These are phyloP conservation scores for Sclerotinia minor DNA, from an alignment of 2,329 filamentous ascomycete species.

Conservation along the genomic window DNA sequence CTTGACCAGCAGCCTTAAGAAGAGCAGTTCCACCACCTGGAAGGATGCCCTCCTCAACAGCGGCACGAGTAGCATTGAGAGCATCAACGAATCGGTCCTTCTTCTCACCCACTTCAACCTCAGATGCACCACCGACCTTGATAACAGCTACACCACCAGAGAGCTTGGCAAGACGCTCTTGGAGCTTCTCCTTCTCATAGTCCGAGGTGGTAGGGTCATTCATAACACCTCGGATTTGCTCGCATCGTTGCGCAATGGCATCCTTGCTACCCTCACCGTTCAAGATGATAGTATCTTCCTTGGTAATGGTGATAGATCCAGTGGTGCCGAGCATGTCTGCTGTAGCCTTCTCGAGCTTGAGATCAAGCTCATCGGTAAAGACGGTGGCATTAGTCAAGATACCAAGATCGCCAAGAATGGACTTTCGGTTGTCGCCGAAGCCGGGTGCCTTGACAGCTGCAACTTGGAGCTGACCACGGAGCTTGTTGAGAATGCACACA, in stretches of 20 bases:
- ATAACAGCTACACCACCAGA: slow-evolving; percentile 99
- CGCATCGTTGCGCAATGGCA: slow-evolving; percentile 87
- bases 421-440: slow-evolving; percentile 99
- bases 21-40: slow-evolving; percentile 97
- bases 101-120: slow-evolving; percentile 99
- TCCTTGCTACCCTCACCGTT: slow-evolving; percentile 98
- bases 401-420: slow-evolving; percentile 93
- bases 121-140: slow-evolving; percentile 95
- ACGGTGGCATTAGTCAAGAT: slow-evolving; percentile 96
- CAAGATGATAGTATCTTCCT: slow-evolving; percentile 98
- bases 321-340: slow-evolving; percentile 95
- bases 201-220: slow-evolving; percentile 90
- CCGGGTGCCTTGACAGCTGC: slow-evolving; percentile 98
- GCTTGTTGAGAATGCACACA: slow-evolving; percentile 99
- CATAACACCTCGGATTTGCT: slow-evolving; percentile 98
- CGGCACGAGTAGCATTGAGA: slow-evolving; percentile 94
- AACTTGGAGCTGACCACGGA: slow-evolving; percentile 98
- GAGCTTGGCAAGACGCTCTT: slow-evolving; percentile 98
- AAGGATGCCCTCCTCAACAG: slow-evolving; percentile 98
- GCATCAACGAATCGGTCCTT: slow-evolving; percentile 99
- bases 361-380: slow-evolving; percentile 96
- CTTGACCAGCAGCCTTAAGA: slow-evolving; percentile 93
- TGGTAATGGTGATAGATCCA: slow-evolving; percentile 98
- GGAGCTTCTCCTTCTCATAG: slow-evolving; percentile 99
- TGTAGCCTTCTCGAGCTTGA: slow-evolving; percentile 98